Evolutionary conservation across 257 asterid species (phyloP), one percentile per base, ranked within the genome.

Genomic region (Lycium barbarum): DNA sequence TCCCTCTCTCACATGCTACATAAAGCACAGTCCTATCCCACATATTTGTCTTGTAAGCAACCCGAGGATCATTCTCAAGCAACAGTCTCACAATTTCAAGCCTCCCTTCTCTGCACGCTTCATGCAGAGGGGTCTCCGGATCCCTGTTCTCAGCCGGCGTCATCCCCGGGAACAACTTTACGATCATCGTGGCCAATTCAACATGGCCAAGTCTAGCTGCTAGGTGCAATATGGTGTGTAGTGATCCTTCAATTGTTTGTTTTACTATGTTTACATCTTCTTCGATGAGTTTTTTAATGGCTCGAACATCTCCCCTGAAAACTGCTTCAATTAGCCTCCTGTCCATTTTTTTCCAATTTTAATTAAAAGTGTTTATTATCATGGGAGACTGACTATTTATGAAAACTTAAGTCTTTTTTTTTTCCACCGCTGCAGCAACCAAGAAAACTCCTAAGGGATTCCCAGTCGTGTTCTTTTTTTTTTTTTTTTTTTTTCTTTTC

Each of bases 21-120:
- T 89, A 88, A 4, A 91, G 82, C 12, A 45, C 90, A 43, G 88
- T 89, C 85, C 88, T 85, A 3, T 79, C 83, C 7, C 87, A 86
- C 3, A 61, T 36, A 49, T 90, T 91, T 65, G 84, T 9, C 49
- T 84, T 86, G 17, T 73, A 91, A 57, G 80, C 90, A 55, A 87
- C 38, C 74, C 58, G 18, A 0, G 89, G 83, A 14, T 89, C 89
- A 0, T 49, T 71, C 36, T 87, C 90, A 17, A 91, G 65, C 81
- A 91, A 17, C n/a, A 89, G 54, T 6, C 55, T 49, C 26, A 68
- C 86, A 2, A 90, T 87, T 53, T 86, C 87, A n/a, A 88, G 22
- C 72, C 84, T 87, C 68, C 93, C 94, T 83, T 91, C 92, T 84
- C 91, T 86, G 89, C 93, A 90, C 8, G 94, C 94, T 36, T 85